Conservation (phyloP, 495 filamentous ascomycete species). For the Talaromyces thailandensis region DNA sequence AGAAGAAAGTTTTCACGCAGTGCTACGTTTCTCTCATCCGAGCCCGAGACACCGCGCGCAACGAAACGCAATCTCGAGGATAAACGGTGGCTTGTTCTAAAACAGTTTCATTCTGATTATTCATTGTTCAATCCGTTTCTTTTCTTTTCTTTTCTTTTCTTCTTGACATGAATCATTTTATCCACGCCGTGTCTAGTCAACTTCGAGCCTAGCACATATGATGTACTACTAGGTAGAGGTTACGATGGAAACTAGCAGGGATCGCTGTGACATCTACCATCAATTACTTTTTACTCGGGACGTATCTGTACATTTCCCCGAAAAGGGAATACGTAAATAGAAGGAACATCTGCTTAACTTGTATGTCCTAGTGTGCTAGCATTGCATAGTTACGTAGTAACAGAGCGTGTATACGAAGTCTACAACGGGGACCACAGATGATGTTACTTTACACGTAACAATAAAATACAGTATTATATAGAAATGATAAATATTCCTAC, state of each 20-base stretch:
- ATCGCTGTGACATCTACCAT: background rate
- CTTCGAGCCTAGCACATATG: background rate
- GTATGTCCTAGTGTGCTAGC: background rate
- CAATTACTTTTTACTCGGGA: too few species aligned
- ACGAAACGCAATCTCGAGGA: background rate
- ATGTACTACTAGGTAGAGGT: too few species aligned
- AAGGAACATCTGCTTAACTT: background rate
- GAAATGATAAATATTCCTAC: slow-evolving; percentile 3
- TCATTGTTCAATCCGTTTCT: background rate
- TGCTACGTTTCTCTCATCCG: background rate
- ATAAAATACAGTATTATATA: background rate
- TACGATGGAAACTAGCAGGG: background rate
- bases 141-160: background rate
- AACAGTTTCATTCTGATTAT: background rate
- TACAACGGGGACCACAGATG: background rate
- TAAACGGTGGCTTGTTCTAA: background rate
- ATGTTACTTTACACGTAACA: background rate
- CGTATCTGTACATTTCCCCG: background rate
- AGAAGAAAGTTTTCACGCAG: background rate
- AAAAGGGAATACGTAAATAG: background rate
- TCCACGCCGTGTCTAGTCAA: background rate
- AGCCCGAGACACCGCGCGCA: background rate
- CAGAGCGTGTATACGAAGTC: background rate
- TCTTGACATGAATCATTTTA: background rate
- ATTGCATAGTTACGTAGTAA: background rate